Base-by-base conservation (phyloP, 352 stramenopile species). In the Phytophthora citrophthora region DNA sequence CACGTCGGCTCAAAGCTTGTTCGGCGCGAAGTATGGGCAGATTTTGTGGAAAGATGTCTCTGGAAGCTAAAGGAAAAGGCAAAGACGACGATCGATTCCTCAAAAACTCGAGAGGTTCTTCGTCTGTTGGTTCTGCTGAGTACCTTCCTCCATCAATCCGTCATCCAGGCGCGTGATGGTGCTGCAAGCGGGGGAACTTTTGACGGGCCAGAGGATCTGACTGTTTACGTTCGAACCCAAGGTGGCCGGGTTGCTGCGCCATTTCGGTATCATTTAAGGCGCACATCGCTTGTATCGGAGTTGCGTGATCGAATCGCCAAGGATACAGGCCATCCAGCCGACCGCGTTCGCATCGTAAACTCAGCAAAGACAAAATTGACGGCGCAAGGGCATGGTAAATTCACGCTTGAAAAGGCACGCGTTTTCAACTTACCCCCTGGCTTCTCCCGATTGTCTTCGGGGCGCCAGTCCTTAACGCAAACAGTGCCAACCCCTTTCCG, bases 61-160 rank as follows among this genome's bases (percentile, higher is more conserved):
- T 61, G 68, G 40, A 75, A 66, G 2, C 34, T 90, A 20, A 68
- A 79, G 23, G 68, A 84, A n/a, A 61, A 65, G n/a, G 53, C 66
- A 7, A 77, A 77, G 38, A 59, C n/a, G 7, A 49, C 41, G 27
- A 46, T 68, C 27, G 31, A 76, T 38, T 49, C 41, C 36, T 71
- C 49, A 0, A 72, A 60, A 23, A 70, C 53, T 18, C 71, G 54
- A 54, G 72, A 86, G 49, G 54, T 86, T 26, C 59, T 77, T 46
- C 78, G 86, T 5, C 26, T 93, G 24, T 64, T 95, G 2, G 53
- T 86, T 5, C 23, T 96, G 38, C 67, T 96, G n/a, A 87, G 77
- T 32, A 94, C 86, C 15, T 89, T 96, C 66, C 54, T 96, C 11
- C 69, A 82, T 27, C 85, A 94, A 54, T 88, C 77, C 5, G 68